Conservation (phyloP, 225 moss, liverwort and hornwort species). For the Sphagnum tenellum region DNA sequence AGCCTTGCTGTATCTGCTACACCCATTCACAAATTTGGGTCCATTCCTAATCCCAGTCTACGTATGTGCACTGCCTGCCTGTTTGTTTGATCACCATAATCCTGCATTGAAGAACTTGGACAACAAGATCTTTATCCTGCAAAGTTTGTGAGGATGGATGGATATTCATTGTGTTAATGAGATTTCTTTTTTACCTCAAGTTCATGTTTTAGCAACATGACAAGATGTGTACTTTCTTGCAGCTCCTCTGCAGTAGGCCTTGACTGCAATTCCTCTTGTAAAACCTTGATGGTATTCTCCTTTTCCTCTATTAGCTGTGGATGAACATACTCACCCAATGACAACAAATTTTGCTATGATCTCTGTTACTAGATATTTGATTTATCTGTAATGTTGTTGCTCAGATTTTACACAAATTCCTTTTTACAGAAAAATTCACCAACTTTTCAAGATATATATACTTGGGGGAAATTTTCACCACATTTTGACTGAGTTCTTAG, state of each 20-base stretch:
- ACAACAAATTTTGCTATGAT: constrained; percentile 3
- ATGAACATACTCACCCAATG: background rate
- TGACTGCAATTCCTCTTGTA: constrained; percentile 43
- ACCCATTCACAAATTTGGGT: too few relatives aligned
- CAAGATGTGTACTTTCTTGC: constrained; percentile 28
- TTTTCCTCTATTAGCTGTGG: constrained; percentile 35
- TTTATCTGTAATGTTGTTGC: background rate
- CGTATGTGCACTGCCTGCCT: too few relatives aligned
- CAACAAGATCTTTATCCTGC: background rate
- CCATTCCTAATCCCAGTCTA: too few relatives aligned
- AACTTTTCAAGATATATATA: background rate
- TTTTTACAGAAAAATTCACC: background rate
- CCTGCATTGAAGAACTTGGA: constrained; percentile 10
- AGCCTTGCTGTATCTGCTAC: background rate
- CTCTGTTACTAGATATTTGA: background rate
- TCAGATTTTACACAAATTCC: background rate
- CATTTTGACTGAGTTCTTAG: too few relatives aligned
- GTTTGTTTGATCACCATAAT: too few relatives aligned
- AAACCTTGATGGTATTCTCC: constrained; percentile 24
- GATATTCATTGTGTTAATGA: background rate
- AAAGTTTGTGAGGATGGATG: background rate
- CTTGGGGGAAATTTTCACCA: background rate
- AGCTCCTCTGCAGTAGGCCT: constrained; percentile 42
- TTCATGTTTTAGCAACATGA: constrained; percentile 23
- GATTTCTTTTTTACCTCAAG: constrained; percentile 7